Evolutionary conservation across 2,329 filamentous ascomycete genomes (phyloP), one percentile per base, ranked within the genome.

Genomic region (Rhynchosporium secalis): DNA sequence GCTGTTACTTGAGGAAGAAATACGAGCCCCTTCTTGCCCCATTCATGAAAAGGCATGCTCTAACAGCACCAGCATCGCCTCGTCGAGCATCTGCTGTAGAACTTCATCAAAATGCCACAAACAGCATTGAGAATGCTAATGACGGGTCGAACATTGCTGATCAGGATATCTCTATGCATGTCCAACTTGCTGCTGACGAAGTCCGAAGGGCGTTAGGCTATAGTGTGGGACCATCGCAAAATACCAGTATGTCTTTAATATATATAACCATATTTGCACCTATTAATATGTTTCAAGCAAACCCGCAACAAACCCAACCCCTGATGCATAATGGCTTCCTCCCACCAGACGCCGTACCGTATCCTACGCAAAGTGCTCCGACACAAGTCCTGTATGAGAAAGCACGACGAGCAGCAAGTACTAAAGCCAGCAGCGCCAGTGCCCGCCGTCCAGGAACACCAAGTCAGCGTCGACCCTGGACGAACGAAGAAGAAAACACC

Each of bases 401-500:
- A 62, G 83, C 83, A 41, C 79, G 83, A 49, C 78, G 81, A 71
- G 82, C 81, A 5, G 82, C 83, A 9, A 81, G 80, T 7, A 78
- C 81, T 2, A 84, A 83, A 69, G 77, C 80, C n/a, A 82, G 81
- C 3, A 79, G 82, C 1, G 66, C 62, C 31, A 80, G 78, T 56
- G 78, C 77, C 61, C 79, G 81, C 56, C 79, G 82, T 61, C 78
- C 80, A 0, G 81, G 81, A 9, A 73, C 81, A 10, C 82, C 82
- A 4, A 83, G 78, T 58, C 68, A 83, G 69, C 84, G 92, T 38
- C 84, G 92, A 33, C 91, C 92, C 0, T 96, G 92, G 92, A 91
- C 89, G 0, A 87, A 89, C 3, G 91, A 95, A 66, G 92, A 96
- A 76, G 92, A 96, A 73, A 92, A 92, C 74, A 92, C 92, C 0